phyloP scores from a whole-genome alignment of 2,329 filamentous ascomycete species.

The Fusarium phyllophilum region DNA sequence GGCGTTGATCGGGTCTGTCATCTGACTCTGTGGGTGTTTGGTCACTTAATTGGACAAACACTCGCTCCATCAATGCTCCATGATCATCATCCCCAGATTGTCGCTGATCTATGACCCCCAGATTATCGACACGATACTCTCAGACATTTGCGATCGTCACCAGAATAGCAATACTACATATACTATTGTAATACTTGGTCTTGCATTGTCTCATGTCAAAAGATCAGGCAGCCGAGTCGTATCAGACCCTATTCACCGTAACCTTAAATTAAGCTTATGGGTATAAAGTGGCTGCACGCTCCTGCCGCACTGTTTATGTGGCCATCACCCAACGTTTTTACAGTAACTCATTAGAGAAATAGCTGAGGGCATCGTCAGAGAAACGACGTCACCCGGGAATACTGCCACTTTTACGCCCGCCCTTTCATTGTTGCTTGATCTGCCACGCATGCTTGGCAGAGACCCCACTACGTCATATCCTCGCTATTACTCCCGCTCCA shows the following conservation, averaged over 20 bases:
- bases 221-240: background rate
- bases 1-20: background rate
- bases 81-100: background rate
- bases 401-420: background rate
- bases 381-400: background rate
- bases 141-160: background rate
- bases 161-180: background rate
- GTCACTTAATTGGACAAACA: background rate
- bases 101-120: background rate
- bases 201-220: background rate
- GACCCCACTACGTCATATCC: background rate
- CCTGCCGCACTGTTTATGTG: background rate
- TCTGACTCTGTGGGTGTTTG: background rate
- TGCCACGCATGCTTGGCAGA: background rate
- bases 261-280: slow-evolving; percentile 28
- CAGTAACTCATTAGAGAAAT: accelerated
- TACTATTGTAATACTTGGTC: background rate
- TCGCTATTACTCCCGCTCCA: background rate
- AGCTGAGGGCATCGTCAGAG: background rate
- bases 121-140: background rate
- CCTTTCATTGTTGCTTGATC: background rate
- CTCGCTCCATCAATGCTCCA: background rate
- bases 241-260: background rate
- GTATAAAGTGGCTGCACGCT: background rate
- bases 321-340: background rate